Percentiles rank a stretch among this genome's conserved stretches.
phyloP scores from a whole-genome alignment of 495 filamentous ascomycete species.

The Cercophora sp. region DNA sequence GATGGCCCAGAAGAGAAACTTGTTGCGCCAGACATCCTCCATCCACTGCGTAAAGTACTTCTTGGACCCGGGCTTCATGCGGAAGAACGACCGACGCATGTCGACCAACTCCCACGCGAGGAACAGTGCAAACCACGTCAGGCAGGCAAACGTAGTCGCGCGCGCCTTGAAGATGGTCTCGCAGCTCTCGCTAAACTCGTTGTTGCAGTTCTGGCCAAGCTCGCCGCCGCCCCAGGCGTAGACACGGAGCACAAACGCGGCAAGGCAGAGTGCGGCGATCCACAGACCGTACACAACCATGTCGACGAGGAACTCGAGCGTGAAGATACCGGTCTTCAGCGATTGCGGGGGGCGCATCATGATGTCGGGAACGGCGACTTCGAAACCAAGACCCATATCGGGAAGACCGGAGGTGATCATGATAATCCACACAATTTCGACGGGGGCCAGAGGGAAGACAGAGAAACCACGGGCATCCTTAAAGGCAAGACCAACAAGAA shows the following conservation, averaged over 20 bases:
- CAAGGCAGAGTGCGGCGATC: conserved; percentile 56
- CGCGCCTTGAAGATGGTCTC: conserved; percentile 68
- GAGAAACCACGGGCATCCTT: conserved; percentile 61
- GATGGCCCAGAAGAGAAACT: conserved; percentile 72
- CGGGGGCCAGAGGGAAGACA: conserved; percentile 69
- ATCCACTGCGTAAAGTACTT: conserved; percentile 51
- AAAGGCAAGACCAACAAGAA: conserved; percentile 69
- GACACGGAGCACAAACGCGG: conserved; percentile 44
- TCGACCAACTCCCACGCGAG: conserved; percentile 73
- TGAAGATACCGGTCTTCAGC: conserved; percentile 64
- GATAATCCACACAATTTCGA: conserved; percentile 77
- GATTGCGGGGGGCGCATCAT: conserved; percentile 68
- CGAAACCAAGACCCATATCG: conserved; percentile 71
- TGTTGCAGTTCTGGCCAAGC: conserved; percentile 64
- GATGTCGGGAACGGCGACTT: conserved; percentile 63
- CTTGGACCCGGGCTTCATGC: conserved; percentile 55
- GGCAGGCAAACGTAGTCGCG: conserved; percentile 69
- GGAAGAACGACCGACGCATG: conserved; percentile 63
- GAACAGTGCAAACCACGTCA: conserved; percentile 70
- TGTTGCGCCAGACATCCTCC: conserved; percentile 64
- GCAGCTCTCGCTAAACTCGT: conserved; percentile 49
- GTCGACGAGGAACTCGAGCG: conserved; percentile 60
- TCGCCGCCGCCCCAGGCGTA: conserved; percentile 68
- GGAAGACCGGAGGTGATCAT: conserved; percentile 72
- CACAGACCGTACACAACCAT: conserved; percentile 70